Conservation (phyloP, 768 basidiomycete genomes). For the Termitomyces bulborhizus region DNA sequence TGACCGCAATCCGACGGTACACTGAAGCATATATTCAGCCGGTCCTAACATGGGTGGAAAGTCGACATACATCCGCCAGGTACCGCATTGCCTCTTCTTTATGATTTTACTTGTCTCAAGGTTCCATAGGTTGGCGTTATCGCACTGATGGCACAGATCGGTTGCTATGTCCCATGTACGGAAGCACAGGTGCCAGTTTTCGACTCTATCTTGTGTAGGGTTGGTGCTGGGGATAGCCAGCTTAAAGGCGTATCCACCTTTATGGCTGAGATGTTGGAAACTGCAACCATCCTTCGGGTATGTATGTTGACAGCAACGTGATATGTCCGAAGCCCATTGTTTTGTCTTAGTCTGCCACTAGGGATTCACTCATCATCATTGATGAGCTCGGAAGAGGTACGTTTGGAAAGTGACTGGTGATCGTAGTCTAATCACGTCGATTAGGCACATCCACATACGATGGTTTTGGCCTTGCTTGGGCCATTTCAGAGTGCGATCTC, state of each 20-base stretch:
- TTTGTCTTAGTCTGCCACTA: conserved; percentile 68
- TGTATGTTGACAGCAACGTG: conserved; percentile 13
- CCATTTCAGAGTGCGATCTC: conserved; percentile 83
- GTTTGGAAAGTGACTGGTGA: neutral
- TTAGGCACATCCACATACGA: conserved; percentile 93
- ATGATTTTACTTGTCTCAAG: neutral
- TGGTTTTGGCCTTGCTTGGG: conserved; percentile 97
- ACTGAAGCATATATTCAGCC: conserved; percentile 34
- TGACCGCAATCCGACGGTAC: too few relatives aligned
- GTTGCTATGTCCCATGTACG: conserved; percentile 91
- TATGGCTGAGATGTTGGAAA: conserved; percentile 99
- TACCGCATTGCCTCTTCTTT: conserved; percentile 17
- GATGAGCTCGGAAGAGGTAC: conserved; percentile 91
- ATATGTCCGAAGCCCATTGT: neutral
- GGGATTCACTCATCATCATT: conserved; percentile 92
- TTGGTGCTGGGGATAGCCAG: conserved; percentile 97
- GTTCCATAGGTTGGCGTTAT: conserved; percentile 77
- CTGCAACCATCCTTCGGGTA: conserved; percentile 88
- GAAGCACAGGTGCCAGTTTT: conserved; percentile 87
- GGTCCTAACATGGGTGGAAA: conserved; percentile 99
- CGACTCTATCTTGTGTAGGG: conserved; percentile 91
- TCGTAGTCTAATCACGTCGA: neutral
- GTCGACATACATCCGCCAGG: conserved; percentile 93
- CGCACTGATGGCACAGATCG: conserved; percentile 91
- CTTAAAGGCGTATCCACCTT: conserved; percentile 97